phyloP scores from a whole-genome alignment of 2,329 filamentous ascomycete genomes.

The Aureobasidium sp. region DNA sequence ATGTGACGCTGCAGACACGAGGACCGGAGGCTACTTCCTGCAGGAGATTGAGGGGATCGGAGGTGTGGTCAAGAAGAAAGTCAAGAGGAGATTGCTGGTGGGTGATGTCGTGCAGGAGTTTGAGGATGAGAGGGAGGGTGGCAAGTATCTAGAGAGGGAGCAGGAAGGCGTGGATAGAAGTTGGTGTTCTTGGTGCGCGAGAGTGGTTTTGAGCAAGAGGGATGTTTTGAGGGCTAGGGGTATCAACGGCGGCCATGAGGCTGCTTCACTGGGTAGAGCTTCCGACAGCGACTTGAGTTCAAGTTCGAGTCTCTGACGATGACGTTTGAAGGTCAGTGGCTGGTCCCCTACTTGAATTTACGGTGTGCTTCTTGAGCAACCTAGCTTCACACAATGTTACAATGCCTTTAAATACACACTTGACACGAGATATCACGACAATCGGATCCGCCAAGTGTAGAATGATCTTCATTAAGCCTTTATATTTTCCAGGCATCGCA shows the following conservation, averaged over 20 bases:
- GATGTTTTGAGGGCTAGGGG: conserved; percentile 29
- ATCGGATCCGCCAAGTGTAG: not conserved
- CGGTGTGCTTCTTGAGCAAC: not conserved
- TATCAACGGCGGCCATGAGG: conserved; percentile 4
- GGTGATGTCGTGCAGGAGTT: conserved; percentile 82
- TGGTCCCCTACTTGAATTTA: not conserved
- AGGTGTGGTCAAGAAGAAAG: conserved; percentile 78
- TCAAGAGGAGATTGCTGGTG: conserved; percentile 73
- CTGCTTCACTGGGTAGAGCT: not conserved
- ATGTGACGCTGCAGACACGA: conserved; percentile 52
- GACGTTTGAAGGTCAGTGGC: not conserved
- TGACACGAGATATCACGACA: not conserved
- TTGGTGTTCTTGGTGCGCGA: conserved; percentile 89
- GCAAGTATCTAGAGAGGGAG: conserved; percentile 63
- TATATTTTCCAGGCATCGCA: not conserved
- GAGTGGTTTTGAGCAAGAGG: conserved; percentile 58
- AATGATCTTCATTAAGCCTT: conserved; percentile 5
- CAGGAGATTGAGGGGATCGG: conserved; percentile 92
- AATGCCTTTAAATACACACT: not conserved
- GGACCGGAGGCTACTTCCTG: conserved; percentile 62
- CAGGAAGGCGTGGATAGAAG: conserved; percentile 61
- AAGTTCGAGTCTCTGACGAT: not conserved
- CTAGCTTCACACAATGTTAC: not conserved
- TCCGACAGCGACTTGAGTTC: conserved; percentile 1
- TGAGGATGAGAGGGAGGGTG: conserved; percentile 65